Conservation (phyloP, 192 early-diverging fungal genomes). For the Rhizoclosmatium globosum region DNA sequence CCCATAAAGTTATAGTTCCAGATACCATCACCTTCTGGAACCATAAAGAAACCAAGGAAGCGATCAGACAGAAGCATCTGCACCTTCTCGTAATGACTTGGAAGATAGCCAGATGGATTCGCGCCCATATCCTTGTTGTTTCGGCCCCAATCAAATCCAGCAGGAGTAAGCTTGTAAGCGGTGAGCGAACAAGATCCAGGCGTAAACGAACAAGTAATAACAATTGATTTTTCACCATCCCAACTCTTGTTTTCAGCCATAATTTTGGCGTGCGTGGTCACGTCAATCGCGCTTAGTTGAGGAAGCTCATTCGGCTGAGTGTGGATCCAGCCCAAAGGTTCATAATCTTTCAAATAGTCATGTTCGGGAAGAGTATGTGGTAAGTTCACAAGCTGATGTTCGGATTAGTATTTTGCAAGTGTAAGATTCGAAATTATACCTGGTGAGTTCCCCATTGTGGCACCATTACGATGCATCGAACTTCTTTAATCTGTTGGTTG, state of each 20-base stretch:
- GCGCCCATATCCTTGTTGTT: conserved; percentile 87
- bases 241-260: conserved; percentile 86
- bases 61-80: conserved; percentile 96
- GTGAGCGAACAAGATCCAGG: conserved; percentile 97
- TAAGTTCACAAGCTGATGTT: conserved; percentile 81
- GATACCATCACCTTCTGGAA: conserved; percentile 88
- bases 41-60: conserved; percentile 99
- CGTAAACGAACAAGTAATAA: conserved; percentile 96
- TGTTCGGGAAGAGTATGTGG: conserved; percentile 89
- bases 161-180: conserved; percentile 95
- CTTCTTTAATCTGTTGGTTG: conserved; percentile 94
- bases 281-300: conserved; percentile 90
- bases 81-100: conserved; percentile 92
- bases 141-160: conserved; percentile 96
- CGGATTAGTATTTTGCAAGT: not conserved
- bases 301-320: conserved; percentile 94
- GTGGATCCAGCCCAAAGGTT: conserved; percentile 98
- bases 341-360: conserved; percentile 89
- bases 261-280: conserved; percentile 88
- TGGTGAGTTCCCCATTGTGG: conserved; percentile 98
- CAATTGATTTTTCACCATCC: conserved; percentile 95
- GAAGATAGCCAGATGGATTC: conserved; percentile 86
- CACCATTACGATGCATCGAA: conserved; percentile 91
- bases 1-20: conserved; percentile 99
- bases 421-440: conserved; percentile 7